Evolutionary conservation across 805 yeast genomes (phyloP), one percentile per base, ranked within the genome.

Genomic region (Barnettozyma populi): DNA sequence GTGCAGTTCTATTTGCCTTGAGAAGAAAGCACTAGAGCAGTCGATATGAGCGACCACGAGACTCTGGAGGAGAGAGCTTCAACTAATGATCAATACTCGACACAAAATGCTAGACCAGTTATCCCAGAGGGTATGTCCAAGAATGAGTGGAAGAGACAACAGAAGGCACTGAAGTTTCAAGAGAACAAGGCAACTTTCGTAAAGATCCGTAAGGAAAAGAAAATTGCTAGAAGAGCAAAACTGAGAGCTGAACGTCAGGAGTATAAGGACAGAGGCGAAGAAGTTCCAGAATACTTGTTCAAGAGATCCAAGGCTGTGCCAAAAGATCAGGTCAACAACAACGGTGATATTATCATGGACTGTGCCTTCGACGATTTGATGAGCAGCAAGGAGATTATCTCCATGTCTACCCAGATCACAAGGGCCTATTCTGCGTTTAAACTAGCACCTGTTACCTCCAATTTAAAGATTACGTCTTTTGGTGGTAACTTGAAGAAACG

Each of bases 321-420:
- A 45, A 54, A 67, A 20, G 67, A 70, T 13, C 90, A 83, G 59
- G 56, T 52, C 2, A 66, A 66, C 11, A 71, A 80, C 2, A 79
- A 76, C 0, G 73, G 80, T 7, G 68, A 63, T 6, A 71, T 90
- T 24, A 69, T 90, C n/a, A 61, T 90, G 53, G 99, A 92, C 66
- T 92, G 99, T 67, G 86, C 77, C 14, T 92, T 92, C 64, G 98
- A 94, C 60, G 94, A 86, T 40, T 61, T 86, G 58, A 94, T 94
- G 99, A 78, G 75, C 34, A 86, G 82, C 18, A 83, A 82, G 51
- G 86, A 82, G 56, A 65, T 72, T 18, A 76, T 77, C 2, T 86
- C 96, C 19, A 66, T 92, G 60, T 78, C 89, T 7, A 76, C 81
- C 44, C 99, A 92, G 67, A 74, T 94, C 43, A 80, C 92, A 3